Base-by-base conservation (phyloP, 257 asterid species). In the Solanum corneliomulleri region DNA sequence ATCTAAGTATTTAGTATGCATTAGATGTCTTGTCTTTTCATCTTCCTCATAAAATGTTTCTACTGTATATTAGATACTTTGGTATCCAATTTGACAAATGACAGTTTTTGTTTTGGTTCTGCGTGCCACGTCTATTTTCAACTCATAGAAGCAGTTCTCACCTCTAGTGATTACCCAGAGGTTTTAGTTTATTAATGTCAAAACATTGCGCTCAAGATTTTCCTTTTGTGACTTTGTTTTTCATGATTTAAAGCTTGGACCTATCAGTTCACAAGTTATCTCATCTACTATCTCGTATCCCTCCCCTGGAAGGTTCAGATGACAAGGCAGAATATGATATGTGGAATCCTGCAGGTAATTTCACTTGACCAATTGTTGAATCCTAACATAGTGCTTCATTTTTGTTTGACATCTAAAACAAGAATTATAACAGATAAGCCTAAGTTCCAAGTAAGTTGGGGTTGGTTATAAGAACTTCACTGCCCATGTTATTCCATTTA, bases 321-420 rank as follows among this genome's bases (percentile, higher is more conserved):
- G 94, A 90, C 81, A 89, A 90, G 49, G 66, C 93, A 78, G 87
- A 87, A 39, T 56, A 58, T 64, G 88, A 94, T 89, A 93, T 92
- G 98, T 96, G 96, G 98, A 94, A 91, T 87, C 91, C 89, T 84
- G 90, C 89, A 31, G 97, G 99, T 96, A 89, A 90, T 77, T 72
- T 81, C 82, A 14, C 49, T 39, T 80, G 13, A 29, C 68, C 29
- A 1, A 47, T 80, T 80, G 27, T 80, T 80, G 68, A 29, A 80
- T 80, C 44, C 29, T 47, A n/a, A 47, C 85, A 9, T 80, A 80
- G 44, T 15, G 85, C 85, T 78, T 80, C 85, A 29, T 27, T 37
- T 47, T 11, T 47, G 21, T 80, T 49, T 80, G 27, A 80, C 68
- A 14, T 47, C 27, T 78, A 10, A 72, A 72, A 72, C 80, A 72